Evolutionary conservation across 1,284 basidiomycete genomes (phyloP), one percentile per base, ranked within the genome.

Genomic region (Ganoderma boninense): DNA sequence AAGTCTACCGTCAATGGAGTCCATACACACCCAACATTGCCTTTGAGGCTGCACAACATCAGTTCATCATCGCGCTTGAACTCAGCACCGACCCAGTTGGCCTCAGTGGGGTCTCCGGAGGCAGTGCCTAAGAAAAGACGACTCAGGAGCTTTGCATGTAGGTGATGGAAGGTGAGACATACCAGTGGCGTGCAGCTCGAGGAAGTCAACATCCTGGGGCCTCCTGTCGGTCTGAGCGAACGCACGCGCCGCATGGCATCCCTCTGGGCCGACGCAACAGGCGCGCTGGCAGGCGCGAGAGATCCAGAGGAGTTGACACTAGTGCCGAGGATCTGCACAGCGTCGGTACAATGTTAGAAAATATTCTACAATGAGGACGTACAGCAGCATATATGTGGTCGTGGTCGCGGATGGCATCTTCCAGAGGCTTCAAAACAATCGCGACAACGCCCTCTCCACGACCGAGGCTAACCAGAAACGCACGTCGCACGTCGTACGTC

Each of bases 21-120:
- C 18, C 43, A 20, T 29, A 32, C 54, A 4, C 73, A 84, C 83
- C 85, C 85, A 40, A 86, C 79, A 72, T 86, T 87, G n/a, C 84
- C 84, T 67, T 87, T 87, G 2, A 87, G 82, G 64, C 84, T 86
- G 6, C 85, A 85, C 11, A 85, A 75, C 13, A 82, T 10, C 4
- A 86, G 67, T 7, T 80, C 79, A 20, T 70, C 75, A 11, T 79
- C 77, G n/a, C 80, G 71, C 38, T 74, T 56, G 67, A 84, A 85
- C 11, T 74, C 60, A 43, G 79, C 77, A 1, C 86, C 87, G 7
- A 84, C 84, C 79, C 83, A 84, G 67, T 87, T 87, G 6, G 83
- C 83, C 74, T 88, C 87, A 0, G 81, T 84, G 0, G 85, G 87
- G 72, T 89, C 87, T 1, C 87, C 87, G 14, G 77, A 77, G 23